Base-by-base conservation (phyloP, 345 rosid species). In the Camelina hispida region DNA sequence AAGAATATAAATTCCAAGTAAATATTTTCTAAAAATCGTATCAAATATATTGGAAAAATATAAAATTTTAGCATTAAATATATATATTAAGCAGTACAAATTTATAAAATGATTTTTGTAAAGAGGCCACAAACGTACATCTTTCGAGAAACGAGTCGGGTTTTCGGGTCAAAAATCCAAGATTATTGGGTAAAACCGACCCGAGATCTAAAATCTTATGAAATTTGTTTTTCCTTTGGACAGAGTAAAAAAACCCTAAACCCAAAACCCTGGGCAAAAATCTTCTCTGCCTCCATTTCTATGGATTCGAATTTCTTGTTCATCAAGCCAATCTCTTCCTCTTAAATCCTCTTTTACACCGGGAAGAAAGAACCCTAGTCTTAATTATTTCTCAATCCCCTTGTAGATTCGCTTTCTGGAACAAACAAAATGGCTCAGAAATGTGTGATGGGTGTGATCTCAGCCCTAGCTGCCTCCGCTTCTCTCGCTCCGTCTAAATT, bases 381-480 rank as follows among this genome's bases (percentile, higher is more conserved):
- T 59, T 46, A 11, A 22, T 25, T 25, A 11, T 1, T 37, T 15
- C 13, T 32, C 38, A 22, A 16, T 52, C 25, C 25, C 34, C 30
- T 15, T 17, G 13, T 37, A 37, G 40, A 37, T 37, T 37, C 40
- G 10, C 11, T 9, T 35, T 37, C 51, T 44, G 11, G 7, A 6
- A 16, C 10, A 62, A 75, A 28, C 30, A 28, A 28, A 25, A 95
- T 92, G 97, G 88, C 83, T 54, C 93, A 85, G 74, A 16, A 85
- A 20, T 72, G 69, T 81, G 88, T 86, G 65, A 65, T 83, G 25
- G 85, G 93, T 50, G 34, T 90, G 37, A 82, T 92, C 72, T 88
- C 97, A 47, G 92, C 91, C 28, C 13, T 87, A 16, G 88, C 91
- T 38, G 91, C 91, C 37, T 83, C 97, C 13, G 81, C 88, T 75